phyloP scores from a whole-genome alignment of 2,329 filamentous ascomycete species.

The Ophiostoma fasciatum region DNA sequence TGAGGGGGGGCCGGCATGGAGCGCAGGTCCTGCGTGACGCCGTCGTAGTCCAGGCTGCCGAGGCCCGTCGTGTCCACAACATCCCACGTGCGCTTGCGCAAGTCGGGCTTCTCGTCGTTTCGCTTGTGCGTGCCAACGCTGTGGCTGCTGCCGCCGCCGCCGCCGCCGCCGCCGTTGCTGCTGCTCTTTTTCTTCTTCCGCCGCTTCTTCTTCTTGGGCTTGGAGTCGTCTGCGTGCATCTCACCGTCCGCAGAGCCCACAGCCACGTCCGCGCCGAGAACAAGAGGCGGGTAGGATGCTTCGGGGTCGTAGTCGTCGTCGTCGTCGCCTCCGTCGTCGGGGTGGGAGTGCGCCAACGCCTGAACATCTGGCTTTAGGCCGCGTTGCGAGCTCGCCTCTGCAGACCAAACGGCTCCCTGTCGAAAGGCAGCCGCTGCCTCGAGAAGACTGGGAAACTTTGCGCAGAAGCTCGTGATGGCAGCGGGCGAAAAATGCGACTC shows the following conservation, averaged over 20 bases:
- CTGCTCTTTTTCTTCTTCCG: slow-evolving; percentile 14
- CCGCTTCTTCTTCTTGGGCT: slow-evolving; percentile 11
- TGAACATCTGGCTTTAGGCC: not conserved
- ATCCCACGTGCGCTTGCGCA: slow-evolving; percentile 54
- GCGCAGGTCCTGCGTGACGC: slow-evolving; percentile 17
- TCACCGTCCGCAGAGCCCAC: not conserved
- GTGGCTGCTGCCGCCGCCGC: slow-evolving; percentile 13
- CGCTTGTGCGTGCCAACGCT: slow-evolving; percentile 16
- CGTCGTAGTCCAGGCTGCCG: slow-evolving; percentile 45
- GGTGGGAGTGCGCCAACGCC: not conserved
- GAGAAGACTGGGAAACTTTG: slow-evolving; percentile 29
- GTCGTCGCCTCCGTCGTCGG: slow-evolving; percentile 70
- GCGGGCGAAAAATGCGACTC: slow-evolving; percentile 40
- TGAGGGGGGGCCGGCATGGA: slow-evolving; percentile 19
- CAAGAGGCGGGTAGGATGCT: too few species aligned
- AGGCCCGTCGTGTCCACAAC: slow-evolving; percentile 44
- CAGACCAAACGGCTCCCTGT: too few species aligned
- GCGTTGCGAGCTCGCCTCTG: not conserved
- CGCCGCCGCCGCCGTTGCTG: slow-evolving; percentile 18
- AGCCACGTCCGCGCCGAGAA: not conserved
- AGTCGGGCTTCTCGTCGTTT: slow-evolving; percentile 39
- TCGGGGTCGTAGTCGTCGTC: slow-evolving; percentile 31
- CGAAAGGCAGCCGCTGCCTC: too few species aligned
- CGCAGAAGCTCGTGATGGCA: slow-evolving; percentile 30
- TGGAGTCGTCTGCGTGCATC: slow-evolving; percentile 14